A percentile compares a stretch with the other conserved stretches of the same genome.
Evolutionary conservation across 2,329 filamentous ascomycete species (phyloP).

Genomic region (Beauveria pseudobassiana): DNA sequence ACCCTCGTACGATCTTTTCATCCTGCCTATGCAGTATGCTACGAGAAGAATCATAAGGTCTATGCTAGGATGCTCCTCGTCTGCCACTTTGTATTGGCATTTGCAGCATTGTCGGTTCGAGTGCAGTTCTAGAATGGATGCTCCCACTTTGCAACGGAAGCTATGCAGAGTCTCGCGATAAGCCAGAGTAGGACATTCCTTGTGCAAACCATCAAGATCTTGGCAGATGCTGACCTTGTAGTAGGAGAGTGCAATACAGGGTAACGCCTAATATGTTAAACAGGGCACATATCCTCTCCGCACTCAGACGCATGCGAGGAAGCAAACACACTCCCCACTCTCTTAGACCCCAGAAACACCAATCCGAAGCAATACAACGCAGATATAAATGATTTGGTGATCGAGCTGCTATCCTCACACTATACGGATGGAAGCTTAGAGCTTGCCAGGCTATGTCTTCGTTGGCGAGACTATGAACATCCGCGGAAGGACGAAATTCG

Average conservation of each 20-base stretch:
- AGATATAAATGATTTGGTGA: background rate
- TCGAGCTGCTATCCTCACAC: background rate
- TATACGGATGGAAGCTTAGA: background rate
- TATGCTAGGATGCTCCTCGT: background rate
- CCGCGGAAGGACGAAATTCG: background rate
- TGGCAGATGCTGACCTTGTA: background rate
- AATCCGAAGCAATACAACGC: background rate
- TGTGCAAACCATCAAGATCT: background rate
- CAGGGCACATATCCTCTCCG: background rate
- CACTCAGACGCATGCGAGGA: background rate
- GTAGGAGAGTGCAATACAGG: background rate
- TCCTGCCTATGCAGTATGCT: background rate
- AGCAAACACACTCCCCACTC: background rate
- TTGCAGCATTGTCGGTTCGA: background rate
- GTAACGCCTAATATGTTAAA: background rate
- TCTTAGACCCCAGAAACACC: background rate
- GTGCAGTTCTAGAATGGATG: background rate
- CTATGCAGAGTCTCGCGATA: background rate
- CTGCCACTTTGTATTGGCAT: background rate
- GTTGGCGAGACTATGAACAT: background rate
- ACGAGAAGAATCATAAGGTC: fast-evolving
- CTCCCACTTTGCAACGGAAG: background rate
- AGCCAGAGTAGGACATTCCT: background rate
- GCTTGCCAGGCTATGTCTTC: background rate
- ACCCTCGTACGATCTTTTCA: background rate